Percentiles rank a stretch among this genome's conserved stretches.
phyloP scores from a whole-genome alignment of 306 rosid species.

The Elaeagnus macrophylla region DNA sequence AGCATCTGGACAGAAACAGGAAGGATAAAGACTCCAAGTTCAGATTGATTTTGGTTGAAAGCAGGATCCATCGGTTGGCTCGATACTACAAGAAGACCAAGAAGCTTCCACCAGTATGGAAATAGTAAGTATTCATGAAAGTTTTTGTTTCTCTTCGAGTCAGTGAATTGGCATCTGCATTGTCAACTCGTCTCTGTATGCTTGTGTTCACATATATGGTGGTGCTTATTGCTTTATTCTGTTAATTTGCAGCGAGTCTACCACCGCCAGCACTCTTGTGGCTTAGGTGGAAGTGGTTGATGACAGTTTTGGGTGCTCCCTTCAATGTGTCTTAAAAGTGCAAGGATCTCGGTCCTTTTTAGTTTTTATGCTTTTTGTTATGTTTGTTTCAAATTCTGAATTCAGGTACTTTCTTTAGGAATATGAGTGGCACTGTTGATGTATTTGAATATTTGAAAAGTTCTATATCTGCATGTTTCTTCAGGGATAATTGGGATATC shows the following conservation, averaged over 20 bases:
- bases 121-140: constrained; percentile 45
- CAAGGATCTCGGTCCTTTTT: constrained; percentile 9
- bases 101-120: constrained; percentile 93
- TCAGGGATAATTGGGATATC: too few relatives aligned
- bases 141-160: not conserved
- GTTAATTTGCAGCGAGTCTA: constrained; percentile 36
- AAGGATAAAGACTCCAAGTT: constrained; percentile 88
- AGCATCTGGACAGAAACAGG: constrained; percentile 87
- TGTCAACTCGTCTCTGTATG: not conserved
- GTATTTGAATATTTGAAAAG: too few relatives aligned
- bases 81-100: constrained; percentile 84
- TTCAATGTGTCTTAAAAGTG: constrained; percentile 13
- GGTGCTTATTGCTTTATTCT: not conserved
- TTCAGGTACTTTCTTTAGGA: too few relatives aligned
- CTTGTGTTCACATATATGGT: not conserved
- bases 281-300: constrained; percentile 32
- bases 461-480: too few relatives aligned
- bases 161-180: not conserved
- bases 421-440: too few relatives aligned
- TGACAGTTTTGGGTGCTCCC: constrained; percentile 12
- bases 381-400: constrained; percentile 9
- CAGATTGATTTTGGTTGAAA: constrained; percentile 79
- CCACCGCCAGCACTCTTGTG: constrained; percentile 72
- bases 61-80: constrained; percentile 85
- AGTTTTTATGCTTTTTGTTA: constrained; percentile 5